Conservation (phyloP, 192 early-diverging fungal genomes). For the Paraglomus occultum region DNA sequence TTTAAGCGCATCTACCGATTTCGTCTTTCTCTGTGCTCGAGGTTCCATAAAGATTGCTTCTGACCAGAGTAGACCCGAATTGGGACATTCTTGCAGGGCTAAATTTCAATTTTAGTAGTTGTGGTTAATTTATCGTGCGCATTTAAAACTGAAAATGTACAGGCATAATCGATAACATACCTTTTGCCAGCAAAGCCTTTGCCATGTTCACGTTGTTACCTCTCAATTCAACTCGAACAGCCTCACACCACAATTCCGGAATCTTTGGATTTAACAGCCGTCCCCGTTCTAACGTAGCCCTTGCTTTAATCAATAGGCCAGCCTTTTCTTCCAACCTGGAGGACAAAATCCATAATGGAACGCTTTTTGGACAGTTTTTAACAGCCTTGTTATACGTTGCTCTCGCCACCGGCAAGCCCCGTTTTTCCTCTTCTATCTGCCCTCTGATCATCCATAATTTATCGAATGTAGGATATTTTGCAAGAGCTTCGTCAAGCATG, state of each 20-base stretch:
- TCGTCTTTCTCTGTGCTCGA: conserved; percentile 81
- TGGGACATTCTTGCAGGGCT: conserved; percentile 91
- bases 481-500: conserved; percentile 63
- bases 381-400: conserved; percentile 70
- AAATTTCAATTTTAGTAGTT: not conserved
- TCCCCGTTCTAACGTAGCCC: conserved; percentile 82
- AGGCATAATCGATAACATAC: not conserved
- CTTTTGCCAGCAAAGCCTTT: conserved; percentile 73
- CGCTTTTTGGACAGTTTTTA: conserved; percentile 71
- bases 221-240: conserved; percentile 75
- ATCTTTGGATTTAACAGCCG: conserved; percentile 80
- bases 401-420: conserved; percentile 60
- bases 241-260: conserved; percentile 83
- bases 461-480: conserved; percentile 69
- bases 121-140: too few relatives aligned
- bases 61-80: conserved; percentile 83
- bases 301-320: conserved; percentile 64
- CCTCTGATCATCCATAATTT: conserved; percentile 97
- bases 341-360: conserved; percentile 78
- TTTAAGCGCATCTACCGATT: conserved; percentile 88
- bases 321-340: conserved; percentile 77
- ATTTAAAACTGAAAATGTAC: not conserved
- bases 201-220: conserved; percentile 68
- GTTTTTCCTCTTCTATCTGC: conserved; percentile 69
- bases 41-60: conserved; percentile 84